Base-by-base conservation (phyloP, 495 filamentous ascomycete genomes). In the Penicillium ucsense region DNA sequence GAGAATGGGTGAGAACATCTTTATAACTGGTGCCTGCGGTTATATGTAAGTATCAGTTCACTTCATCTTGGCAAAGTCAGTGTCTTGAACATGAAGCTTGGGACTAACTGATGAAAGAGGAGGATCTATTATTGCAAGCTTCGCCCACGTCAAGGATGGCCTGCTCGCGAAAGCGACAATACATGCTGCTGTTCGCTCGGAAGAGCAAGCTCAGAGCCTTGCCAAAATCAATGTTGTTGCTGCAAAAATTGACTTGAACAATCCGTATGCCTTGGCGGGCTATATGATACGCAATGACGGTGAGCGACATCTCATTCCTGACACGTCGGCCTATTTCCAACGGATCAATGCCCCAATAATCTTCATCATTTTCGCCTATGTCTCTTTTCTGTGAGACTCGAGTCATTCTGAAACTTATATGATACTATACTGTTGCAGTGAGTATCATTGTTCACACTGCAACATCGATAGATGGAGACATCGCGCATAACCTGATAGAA, bases 111-210 rank as follows among this genome's bases (percentile, higher is more conserved):
- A 20, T 20, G 20, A 20, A 20, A 43, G 41, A 3, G 41, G 41
- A 43, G 41, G 41, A 20, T 43, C 41, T 8, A 43, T 43, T 5
- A 31, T 43, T 31, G 41, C 41, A 20, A 31, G 34, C 5, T 43
- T 43, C 37, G 35, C 46, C 20, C 41, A 34, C 4, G 31, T n/a
- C 10, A 45, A 50, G 28, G 28, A 20, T 7, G 42, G 37, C 8
- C 28, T 45, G 12, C 12, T 50, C 27, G 43, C 36, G 9, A 28
- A 36, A 8, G 42, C 6, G 3, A 36, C 8, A 32, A 46, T 45
- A 3, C 36, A 50, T 31, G 43, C 48, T 20, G 48, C 48, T 4
- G 48, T 50, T 4, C 42, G 48, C 8, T 46, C 48, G n/a, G 31
- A 33, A 7, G 43, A 46, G 43, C 48, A 50, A 44, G 48, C 48